Evolutionary conservation across 495 filamentous ascomycete genomes (phyloP).

Genomic region (Talaromyces thailandensis): DNA sequence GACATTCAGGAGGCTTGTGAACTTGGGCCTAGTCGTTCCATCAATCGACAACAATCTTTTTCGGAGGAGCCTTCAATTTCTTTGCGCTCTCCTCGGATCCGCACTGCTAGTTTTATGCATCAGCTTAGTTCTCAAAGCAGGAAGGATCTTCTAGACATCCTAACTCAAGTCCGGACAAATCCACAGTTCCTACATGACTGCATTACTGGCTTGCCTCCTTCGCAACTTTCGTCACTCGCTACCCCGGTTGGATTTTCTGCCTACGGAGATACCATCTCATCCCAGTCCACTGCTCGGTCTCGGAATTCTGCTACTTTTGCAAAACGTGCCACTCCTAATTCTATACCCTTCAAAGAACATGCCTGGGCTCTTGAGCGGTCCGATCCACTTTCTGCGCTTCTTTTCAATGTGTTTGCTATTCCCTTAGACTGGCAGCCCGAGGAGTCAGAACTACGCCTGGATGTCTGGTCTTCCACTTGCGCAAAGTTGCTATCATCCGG

Average conservation of each 20-base stretch:
- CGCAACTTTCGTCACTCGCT: constrained; percentile 66
- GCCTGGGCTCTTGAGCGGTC: constrained; percentile 69
- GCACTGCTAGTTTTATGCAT: constrained; percentile 63
- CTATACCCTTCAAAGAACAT: constrained; percentile 31
- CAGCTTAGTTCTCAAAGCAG: constrained; percentile 69
- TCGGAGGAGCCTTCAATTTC: constrained; percentile 26
- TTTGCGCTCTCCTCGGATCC: constrained; percentile 23
- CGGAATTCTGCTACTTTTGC: constrained; percentile 42
- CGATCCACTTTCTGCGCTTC: constrained; percentile 75
- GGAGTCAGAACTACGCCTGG: constrained; percentile 69
- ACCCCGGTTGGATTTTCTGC: constrained; percentile 17
- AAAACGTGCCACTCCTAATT: constrained; percentile 56
- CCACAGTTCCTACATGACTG: constrained; percentile 78
- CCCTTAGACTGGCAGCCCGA: constrained; percentile 61
- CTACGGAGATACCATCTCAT: constrained; percentile 14
- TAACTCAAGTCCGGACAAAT: constrained; percentile 75
- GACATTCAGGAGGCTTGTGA: constrained; percentile 83
- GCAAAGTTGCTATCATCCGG: constrained; percentile 54
- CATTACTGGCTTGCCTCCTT: constrained; percentile 58
- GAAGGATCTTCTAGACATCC: constrained; percentile 66
- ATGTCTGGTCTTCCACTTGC: constrained; percentile 81
- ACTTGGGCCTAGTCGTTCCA: constrained; percentile 41
- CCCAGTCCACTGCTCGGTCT: constrained; percentile 58
- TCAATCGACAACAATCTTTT: constrained; percentile 30
- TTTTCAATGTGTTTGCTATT: constrained; percentile 77